Base-by-base conservation (phyloP, 305 asterid genomes). In the Ilex paraguariensis region DNA sequence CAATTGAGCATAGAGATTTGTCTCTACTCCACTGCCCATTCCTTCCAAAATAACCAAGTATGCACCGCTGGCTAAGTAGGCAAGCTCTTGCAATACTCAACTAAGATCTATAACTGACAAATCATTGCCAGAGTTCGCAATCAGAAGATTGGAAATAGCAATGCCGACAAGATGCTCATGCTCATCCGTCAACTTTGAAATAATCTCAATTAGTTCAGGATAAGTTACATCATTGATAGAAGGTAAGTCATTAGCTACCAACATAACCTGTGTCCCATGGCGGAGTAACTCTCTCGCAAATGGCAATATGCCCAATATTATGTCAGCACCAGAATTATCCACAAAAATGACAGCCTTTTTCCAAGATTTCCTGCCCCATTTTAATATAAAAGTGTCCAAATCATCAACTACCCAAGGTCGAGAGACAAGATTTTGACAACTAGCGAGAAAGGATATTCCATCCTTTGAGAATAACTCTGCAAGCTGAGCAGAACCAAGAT, bases 11-110 rank as follows among this genome's bases (percentile, higher is more conserved):
- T 93, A 93, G 56, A 93, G 87, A 83, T 93, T 93, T 11, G 98
- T 93, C 79, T 93, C 98, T 71, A 93, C 74, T 70, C 98, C 98
- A 3, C 97, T 95, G 56, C 98, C 98, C 98, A 92, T 92, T 77
- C 98, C 98, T 82, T 92, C 98, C 86, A 89, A n/a, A 70, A 92
- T 71, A 70, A 92, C 88, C 7, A 92, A 82, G 79, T 92, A 97
- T 3, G 95, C 94, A 72, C 82, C 98, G 75, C 82, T 82, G 59
- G 95, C 88, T 59, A 89, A 75, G 78, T 87, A 92, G 55, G 97
- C 93, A 58, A 90, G 86, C 80, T 92, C 97, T 80, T 89, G 98
- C 58, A 97, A 92, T 70, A 89, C 73, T 59, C 86, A 79, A 50
- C 94, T 64, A 67, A 92, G 98, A 80, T 92, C 96, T 69, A 92